These are phyloP conservation scores for Rhinocladiella similis DNA, from an alignment of 2,329 filamentous ascomycete genomes.

Conservation along the genomic window DNA sequence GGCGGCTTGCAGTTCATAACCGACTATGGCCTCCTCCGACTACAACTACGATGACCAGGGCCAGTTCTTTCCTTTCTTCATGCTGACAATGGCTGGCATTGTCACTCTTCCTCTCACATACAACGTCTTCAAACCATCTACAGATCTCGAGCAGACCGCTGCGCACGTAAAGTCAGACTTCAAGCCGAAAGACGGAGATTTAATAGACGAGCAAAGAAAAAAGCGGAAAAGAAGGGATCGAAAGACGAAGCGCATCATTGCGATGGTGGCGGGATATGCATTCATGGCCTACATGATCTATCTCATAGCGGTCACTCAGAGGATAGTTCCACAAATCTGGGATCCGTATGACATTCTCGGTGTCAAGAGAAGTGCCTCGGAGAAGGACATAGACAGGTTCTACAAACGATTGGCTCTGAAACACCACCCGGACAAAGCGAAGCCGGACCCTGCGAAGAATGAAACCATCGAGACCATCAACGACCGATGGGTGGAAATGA, in stretches of 20 bases:
- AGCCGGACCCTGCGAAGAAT: conserved; percentile 81
- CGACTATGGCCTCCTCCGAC: conserved; percentile 77
- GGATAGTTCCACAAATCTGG: conserved; percentile 75
- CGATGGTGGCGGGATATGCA: conserved; percentile 75
- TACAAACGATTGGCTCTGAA: conserved; percentile 85
- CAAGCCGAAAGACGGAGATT: conserved; percentile 76
- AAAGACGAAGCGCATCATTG: conserved; percentile 78
- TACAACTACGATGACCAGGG: conserved; percentile 99
- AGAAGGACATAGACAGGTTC: conserved; percentile 88
- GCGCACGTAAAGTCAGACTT: conserved; percentile 80
- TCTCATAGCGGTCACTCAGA: conserved; percentile 77
- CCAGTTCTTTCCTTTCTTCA: conserved; percentile 99
- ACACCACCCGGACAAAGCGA: conserved; percentile 90
- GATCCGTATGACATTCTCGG: conserved; percentile 95
- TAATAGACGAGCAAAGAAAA: conserved; percentile 78
- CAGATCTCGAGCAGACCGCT: conserved; percentile 74
- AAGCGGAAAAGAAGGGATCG: conserved; percentile 89
- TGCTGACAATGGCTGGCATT: conserved; percentile 84
- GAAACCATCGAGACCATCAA: conserved; percentile 84
- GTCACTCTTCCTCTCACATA: conserved; percentile 90
- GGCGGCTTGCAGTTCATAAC: conserved; percentile 14
- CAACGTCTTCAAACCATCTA: conserved; percentile 70
- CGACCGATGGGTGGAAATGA: conserved; percentile 87
- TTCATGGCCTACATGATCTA: conserved; percentile 90
- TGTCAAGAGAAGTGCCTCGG: conserved; percentile 76